Percentiles rank a stretch among this genome's conserved stretches.
phyloP scores from a whole-genome alignment of 2,329 filamentous ascomycete genomes.

The Talaromyces pinophilus region DNA sequence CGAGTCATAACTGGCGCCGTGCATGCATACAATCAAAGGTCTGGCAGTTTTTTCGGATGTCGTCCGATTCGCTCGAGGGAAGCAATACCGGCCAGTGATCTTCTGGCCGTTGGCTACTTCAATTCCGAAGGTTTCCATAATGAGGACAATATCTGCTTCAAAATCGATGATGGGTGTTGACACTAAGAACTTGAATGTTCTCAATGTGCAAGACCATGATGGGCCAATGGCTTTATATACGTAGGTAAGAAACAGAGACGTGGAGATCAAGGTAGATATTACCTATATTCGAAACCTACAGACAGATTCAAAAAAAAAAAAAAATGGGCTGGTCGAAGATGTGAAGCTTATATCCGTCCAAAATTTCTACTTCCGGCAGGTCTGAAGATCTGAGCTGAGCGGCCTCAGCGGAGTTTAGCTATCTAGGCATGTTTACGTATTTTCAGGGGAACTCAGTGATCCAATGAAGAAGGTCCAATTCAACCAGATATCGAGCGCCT shows the following conservation, averaged over 20 bases:
- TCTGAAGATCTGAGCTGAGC: neutral
- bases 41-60: neutral
- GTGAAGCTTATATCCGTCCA: neutral
- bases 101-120: neutral
- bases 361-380: neutral
- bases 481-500: neutral
- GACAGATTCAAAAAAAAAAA: neutral
- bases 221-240: neutral
- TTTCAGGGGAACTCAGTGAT: neutral
- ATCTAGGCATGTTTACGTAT: neutral
- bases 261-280: neutral
- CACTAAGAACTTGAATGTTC: neutral
- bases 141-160: neutral
- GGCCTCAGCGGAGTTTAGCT: neutral
- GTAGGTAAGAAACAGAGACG: neutral
- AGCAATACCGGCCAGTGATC: neutral
- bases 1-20: neutral
- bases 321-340: neutral
- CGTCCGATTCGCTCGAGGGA: neutral
- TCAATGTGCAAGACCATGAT: neutral
- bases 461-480: neutral
- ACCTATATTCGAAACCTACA: neutral
- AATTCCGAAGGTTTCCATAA: neutral
- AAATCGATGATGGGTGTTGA: neutral
- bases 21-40: neutral